Percentiles rank a stretch among this genome's conserved stretches.
Evolutionary conservation across 2,329 filamentous ascomycete species (phyloP).

Genomic region (Neonectria punicea): DNA sequence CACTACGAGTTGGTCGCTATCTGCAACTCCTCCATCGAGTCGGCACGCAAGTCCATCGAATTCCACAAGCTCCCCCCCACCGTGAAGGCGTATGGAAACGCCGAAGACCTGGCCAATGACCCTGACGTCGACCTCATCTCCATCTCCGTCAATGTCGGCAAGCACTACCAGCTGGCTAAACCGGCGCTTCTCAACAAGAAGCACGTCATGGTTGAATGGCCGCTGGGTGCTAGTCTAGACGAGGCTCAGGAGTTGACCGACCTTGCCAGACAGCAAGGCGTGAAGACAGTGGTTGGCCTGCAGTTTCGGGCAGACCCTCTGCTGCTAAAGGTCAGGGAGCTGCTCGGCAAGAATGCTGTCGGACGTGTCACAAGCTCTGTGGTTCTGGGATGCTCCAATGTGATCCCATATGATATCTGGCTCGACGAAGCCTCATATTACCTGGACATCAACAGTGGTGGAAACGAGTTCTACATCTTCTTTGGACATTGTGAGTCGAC

Average conservation of each 20-base stretch:
- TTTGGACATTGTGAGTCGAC: slow-evolving; percentile 23
- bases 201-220: slow-evolving; percentile 26
- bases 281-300: slow-evolving; percentile 56
- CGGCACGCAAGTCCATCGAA: slow-evolving; percentile 54
- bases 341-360: slow-evolving; percentile 22
- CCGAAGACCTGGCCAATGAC: slow-evolving; percentile 57
- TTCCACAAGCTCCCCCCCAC: slow-evolving; percentile 52
- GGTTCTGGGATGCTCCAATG: slow-evolving; percentile 4
- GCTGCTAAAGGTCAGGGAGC: slow-evolving; percentile 29
- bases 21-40: slow-evolving; percentile 57
- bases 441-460: slow-evolving; percentile 21
- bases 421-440: slow-evolving; percentile 2
- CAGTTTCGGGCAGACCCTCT: slow-evolving; percentile 58
- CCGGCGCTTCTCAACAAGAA: slow-evolving; percentile 55
- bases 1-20: slow-evolving; percentile 60
- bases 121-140: slow-evolving; percentile 62
- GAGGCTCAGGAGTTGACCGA: slow-evolving; percentile 53
- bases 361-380: slow-evolving; percentile 23
- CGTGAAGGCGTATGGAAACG: slow-evolving; percentile 58
- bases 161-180: slow-evolving; percentile 54
- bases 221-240: slow-evolving; percentile 38
- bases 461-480: slow-evolving; percentile 24
- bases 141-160: slow-evolving; percentile 59
- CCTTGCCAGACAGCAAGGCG: slow-evolving; percentile 46
- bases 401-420: slow-evolving; percentile 2